Percentiles rank a stretch among this genome's conserved stretches.
Evolutionary conservation across 305 asterid species (phyloP).

Genomic region (Fraxinus angustifolia): DNA sequence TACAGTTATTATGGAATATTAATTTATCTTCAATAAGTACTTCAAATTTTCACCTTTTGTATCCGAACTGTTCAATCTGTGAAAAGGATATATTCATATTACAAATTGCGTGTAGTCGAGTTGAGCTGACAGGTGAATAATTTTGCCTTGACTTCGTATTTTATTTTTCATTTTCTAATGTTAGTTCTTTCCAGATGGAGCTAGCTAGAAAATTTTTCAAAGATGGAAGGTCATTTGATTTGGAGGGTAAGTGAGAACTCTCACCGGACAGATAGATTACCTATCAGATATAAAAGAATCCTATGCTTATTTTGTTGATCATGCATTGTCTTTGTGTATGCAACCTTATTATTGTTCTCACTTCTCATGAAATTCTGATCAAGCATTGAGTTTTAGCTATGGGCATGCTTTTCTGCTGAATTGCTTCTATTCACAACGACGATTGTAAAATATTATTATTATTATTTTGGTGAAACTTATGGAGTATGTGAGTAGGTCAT

Average conservation of each 20-base stretch:
- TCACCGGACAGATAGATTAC: background rate
- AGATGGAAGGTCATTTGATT: constrained; percentile 77
- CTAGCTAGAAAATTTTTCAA: constrained; percentile 63
- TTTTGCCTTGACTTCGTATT: constrained; percentile 15
- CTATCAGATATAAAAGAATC: background rate
- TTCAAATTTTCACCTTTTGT: background rate
- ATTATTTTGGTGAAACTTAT: constrained; percentile 12
- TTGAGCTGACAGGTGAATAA: background rate
- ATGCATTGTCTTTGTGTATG: background rate
- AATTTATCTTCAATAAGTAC: background rate
- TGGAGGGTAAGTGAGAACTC: constrained; percentile 54
- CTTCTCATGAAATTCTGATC: constrained; percentile 13
- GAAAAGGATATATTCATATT: background rate
- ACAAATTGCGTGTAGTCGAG: background rate
- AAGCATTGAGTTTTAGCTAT: constrained; percentile 8
- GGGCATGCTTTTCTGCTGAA: constrained; percentile 1
- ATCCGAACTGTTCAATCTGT: background rate
- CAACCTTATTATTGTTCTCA: background rate
- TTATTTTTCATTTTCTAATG: constrained; percentile 7
- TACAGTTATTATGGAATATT: background rate
- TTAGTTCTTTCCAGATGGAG: constrained; percentile 50
- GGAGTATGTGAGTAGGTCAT: background rate
- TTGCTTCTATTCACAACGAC: constrained; percentile 2
- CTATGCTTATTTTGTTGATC: background rate
- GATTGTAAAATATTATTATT: background rate